Evolutionary conservation across 2,329 filamentous ascomycete genomes (phyloP).

Genomic region (Xylaria sp.): DNA sequence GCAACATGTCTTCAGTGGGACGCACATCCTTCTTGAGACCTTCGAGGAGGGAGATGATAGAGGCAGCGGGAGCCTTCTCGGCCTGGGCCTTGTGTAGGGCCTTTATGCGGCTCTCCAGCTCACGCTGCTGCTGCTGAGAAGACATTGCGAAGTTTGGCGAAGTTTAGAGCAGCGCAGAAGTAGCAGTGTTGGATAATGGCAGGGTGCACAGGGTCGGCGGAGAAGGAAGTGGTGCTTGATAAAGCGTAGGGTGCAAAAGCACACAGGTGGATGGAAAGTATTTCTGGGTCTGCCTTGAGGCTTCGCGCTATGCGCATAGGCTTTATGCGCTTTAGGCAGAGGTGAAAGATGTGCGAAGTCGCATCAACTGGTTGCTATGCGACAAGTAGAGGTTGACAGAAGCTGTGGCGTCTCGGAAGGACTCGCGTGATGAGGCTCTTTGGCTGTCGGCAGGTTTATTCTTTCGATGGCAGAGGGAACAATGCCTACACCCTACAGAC

Average conservation of each 20-base stretch:
- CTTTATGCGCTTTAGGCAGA: not conserved
- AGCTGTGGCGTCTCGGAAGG: no score
- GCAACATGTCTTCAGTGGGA: slow-evolving; percentile 85
- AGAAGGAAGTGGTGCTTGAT: not conserved
- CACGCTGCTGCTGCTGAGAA: slow-evolving; percentile 77
- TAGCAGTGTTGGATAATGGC: not conserved
- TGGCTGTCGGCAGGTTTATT: not conserved
- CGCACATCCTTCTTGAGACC: slow-evolving; percentile 79
- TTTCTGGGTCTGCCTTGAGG: not conserved
- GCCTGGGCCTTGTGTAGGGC: slow-evolving; percentile 79
- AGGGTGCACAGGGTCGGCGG: not conserved
- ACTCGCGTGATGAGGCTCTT: not conserved
- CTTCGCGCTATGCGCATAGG: not conserved
- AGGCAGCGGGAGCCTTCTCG: slow-evolving; percentile 74
- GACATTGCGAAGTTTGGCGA: slow-evolving; percentile 50
- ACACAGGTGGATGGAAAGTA: not conserved
- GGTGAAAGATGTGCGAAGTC: not conserved
- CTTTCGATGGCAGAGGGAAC: not conserved
- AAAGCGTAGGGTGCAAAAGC: not conserved
- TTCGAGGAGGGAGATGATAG: slow-evolving; percentile 75
- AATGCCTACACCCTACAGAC: not conserved
- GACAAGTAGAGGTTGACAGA: not conserved
- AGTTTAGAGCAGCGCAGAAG: not conserved
- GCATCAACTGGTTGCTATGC: not conserved
- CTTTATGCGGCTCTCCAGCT: slow-evolving; percentile 78